These are phyloP conservation scores for Neurospora sp. DNA, from an alignment of 495 filamentous ascomycete species.

Conservation along the genomic window DNA sequence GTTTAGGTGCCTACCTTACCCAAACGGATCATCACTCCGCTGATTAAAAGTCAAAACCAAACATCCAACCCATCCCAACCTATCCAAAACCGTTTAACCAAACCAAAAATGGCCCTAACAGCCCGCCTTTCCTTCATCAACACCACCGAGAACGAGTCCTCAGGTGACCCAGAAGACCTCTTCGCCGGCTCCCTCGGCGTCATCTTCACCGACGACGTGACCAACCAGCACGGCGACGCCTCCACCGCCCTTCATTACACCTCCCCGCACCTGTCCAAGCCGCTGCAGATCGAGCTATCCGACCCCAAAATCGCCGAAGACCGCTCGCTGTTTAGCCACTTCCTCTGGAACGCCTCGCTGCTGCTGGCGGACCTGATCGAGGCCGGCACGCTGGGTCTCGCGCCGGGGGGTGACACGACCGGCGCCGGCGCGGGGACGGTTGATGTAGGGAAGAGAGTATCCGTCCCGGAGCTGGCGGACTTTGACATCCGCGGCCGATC, in stretches of 20 bases:
- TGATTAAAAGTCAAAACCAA: neutral
- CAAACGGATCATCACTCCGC: neutral
- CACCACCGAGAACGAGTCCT: constrained; percentile 17
- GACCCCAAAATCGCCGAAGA: constrained; percentile 47
- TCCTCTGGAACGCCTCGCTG: constrained; percentile 77
- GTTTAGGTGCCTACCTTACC: neutral
- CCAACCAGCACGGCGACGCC: constrained; percentile 65
- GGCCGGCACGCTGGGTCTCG: constrained; percentile 22
- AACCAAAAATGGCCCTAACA: constrained; percentile 27
- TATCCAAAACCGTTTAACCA: neutral
- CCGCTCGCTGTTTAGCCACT: constrained; percentile 65
- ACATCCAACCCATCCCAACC: neutral
- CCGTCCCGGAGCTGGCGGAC: neutral
- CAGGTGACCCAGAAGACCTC: constrained; percentile 50
- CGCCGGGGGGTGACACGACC: neutral
- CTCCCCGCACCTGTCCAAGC: constrained; percentile 41
- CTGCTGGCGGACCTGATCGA: constrained; percentile 62
- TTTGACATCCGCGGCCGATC: constrained; percentile 29
- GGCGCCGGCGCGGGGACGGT: neutral
- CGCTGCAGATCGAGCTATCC: constrained; percentile 38
- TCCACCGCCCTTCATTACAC: constrained; percentile 56
- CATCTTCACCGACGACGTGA: constrained; percentile 68
- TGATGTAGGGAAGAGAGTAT: neutral
- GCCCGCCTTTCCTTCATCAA: constrained; percentile 22
- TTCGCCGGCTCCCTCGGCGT: constrained; percentile 52